These are phyloP conservation scores for Zygoascus flipseniorum DNA, from an alignment of 805 yeast species.

Conservation along the genomic window DNA sequence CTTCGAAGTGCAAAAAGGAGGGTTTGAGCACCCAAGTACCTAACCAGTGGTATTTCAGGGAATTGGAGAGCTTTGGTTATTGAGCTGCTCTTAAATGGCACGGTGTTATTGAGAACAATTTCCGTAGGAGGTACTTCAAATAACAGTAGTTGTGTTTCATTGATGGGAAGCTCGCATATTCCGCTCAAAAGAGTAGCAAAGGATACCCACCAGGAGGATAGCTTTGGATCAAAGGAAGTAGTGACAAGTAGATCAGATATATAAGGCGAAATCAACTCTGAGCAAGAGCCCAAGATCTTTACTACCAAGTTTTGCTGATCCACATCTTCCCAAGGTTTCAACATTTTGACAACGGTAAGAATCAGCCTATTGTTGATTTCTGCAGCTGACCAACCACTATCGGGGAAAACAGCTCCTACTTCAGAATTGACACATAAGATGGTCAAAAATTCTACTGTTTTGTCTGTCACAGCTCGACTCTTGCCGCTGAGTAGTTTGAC, in stretches of 20 bases:
- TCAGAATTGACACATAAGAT: constrained; percentile 39
- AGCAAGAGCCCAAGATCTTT: constrained; percentile 42
- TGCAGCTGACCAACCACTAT: constrained; percentile 24
- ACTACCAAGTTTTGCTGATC: constrained; percentile 49
- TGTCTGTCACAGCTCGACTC: constrained; percentile 21
- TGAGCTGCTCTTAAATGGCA: constrained; percentile 39
- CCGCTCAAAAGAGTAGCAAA: constrained; percentile 54
- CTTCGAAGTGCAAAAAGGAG: constrained; percentile 48
- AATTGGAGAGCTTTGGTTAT: constrained; percentile 54
- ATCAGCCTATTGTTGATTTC: constrained; percentile 57
- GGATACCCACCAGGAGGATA: constrained; percentile 77
- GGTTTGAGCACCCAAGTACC: constrained; percentile 57
- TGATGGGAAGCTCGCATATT: constrained; percentile 50
- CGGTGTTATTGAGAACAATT: constrained; percentile 44
- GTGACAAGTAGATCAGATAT: constrained; percentile 16
- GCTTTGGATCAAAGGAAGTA: constrained; percentile 61
- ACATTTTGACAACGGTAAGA: constrained; percentile 48
- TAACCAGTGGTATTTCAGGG: constrained; percentile 39
- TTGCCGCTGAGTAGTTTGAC: constrained; percentile 40
- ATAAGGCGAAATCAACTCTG: constrained; percentile 71
- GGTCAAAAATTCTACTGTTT: constrained; percentile 38
- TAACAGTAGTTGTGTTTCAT: constrained; percentile 23
- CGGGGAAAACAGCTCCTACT: constrained; percentile 26
- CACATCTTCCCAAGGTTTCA: constrained; percentile 78
- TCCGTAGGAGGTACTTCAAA: constrained; percentile 28